phyloP scores from a whole-genome alignment of 306 rosid genomes.

The Aeschynomene evenia region DNA sequence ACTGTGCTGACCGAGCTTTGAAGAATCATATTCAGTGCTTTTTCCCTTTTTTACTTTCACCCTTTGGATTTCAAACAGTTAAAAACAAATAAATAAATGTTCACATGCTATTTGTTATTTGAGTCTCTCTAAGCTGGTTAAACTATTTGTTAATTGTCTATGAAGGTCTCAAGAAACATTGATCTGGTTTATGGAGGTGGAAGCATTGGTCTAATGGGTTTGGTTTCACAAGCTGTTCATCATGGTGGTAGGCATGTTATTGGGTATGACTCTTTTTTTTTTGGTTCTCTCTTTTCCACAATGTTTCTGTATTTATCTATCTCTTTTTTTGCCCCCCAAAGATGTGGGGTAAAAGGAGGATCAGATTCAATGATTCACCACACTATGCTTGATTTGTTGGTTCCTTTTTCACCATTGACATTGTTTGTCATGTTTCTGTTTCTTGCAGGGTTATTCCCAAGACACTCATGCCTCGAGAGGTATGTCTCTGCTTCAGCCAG shows the following conservation, averaged over 20 bases:
- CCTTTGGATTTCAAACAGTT: conserved; percentile 2
- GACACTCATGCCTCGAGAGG: conserved; percentile 99
- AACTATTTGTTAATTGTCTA: conserved; percentile 25
- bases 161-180: conserved; percentile 89
- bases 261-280: conserved; percentile 48
- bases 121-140: conserved; percentile 15
- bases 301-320: conserved; percentile 3
- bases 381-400: conserved; percentile 27
- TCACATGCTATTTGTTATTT: background rate
- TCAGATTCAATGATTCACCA: conserved; percentile 32
- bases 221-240: conserved; percentile 99
- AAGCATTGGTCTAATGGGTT: conserved; percentile 98
- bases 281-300: background rate
- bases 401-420: conserved; percentile 41
- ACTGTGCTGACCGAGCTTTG: conserved; percentile 17
- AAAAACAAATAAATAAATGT: conserved; percentile 15
- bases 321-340: conserved; percentile 15
- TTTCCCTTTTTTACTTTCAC: background rate
- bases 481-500: conserved; percentile 53
- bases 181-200: conserved; percentile 99
- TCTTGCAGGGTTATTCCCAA: conserved; percentile 96
- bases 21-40: conserved; percentile 16
- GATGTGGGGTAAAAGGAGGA: conserved; percentile 36
- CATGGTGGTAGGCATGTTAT: conserved; percentile 97
- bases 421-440: conserved; percentile 69